Evolutionary conservation across 345 rosid species (phyloP).

Genomic region (Barbarea vulgaris): DNA sequence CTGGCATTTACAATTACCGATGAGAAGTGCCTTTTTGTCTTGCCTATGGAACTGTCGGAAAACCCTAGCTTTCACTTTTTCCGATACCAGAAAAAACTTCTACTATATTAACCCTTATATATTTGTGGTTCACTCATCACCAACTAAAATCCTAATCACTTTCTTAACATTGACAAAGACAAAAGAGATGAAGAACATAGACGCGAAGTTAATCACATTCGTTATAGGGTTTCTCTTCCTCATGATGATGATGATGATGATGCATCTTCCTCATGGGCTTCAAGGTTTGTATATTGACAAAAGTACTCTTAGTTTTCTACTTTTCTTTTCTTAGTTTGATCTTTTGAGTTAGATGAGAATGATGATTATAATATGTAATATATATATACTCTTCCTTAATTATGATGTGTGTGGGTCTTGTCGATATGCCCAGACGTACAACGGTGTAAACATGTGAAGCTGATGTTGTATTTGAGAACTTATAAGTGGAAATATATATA

Average conservation of each 20-base stretch:
- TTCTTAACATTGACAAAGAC: slow-evolving; percentile 12
- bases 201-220: slow-evolving; percentile 16
- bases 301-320: neutral
- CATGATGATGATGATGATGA: slow-evolving; percentile 4
- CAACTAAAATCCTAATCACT: neutral
- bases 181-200: slow-evolving; percentile 30
- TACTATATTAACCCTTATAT: neutral
- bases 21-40: slow-evolving; percentile 39
- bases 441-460: slow-evolving; percentile 1
- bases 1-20: slow-evolving; percentile 32
- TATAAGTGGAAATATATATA: slow-evolving; percentile 12
- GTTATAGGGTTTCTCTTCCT: slow-evolving; percentile 30
- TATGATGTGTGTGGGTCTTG: neutral
- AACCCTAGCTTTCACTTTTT: slow-evolving; percentile 40
- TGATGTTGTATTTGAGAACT: slow-evolving; percentile 3
- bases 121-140: slow-evolving; percentile 18
- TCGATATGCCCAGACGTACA: neutral
- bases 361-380: neutral
- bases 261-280: slow-evolving; percentile 14
- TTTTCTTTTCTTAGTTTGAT: neutral
- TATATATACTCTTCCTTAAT: neutral
- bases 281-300: slow-evolving; percentile 24
- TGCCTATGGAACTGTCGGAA: slow-evolving; percentile 44
- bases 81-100: neutral
- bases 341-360: neutral